Evolutionary conservation across 2,329 filamentous ascomycete genomes (phyloP).

Genomic region (Harringtonia lauricola): DNA sequence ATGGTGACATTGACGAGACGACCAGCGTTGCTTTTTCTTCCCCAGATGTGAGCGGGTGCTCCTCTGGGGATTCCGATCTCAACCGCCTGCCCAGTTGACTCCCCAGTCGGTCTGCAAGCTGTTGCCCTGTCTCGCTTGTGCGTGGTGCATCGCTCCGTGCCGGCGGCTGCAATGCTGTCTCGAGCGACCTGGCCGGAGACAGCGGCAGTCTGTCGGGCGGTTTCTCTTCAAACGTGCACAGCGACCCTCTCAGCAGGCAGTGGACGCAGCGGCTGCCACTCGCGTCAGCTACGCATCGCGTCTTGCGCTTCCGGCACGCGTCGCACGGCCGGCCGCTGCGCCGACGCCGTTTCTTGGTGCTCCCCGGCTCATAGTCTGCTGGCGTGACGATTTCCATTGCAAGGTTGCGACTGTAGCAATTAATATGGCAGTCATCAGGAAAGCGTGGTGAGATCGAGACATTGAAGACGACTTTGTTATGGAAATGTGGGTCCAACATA

Average conservation of each 20-base stretch:
- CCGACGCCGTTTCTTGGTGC: constrained; percentile 2
- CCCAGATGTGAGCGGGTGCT: too few relatives aligned
- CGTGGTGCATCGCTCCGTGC: constrained; percentile 1
- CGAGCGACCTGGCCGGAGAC: constrained; percentile 3
- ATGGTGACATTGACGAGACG: background rate
- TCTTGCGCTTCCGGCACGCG: constrained; percentile 22
- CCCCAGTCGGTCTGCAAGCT: too few relatives aligned
- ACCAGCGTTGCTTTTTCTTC: background rate
- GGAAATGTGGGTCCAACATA: too few relatives aligned
- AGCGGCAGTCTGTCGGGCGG: constrained; percentile 7
- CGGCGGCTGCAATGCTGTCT: too few relatives aligned
- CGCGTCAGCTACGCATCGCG: constrained; percentile 17
- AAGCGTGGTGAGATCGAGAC: too few relatives aligned
- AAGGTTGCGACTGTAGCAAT: background rate
- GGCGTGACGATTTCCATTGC: constrained; percentile 19
- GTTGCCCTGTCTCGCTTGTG: too few relatives aligned
- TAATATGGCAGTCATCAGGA: too few relatives aligned
- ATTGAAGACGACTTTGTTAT: too few relatives aligned
- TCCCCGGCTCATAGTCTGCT: constrained; percentile 19
- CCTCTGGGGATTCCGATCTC: background rate
- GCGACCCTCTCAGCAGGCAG: constrained; percentile 9
- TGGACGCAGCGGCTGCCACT: constrained; percentile 4
- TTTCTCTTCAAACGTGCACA: constrained; percentile 7
- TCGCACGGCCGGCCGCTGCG: constrained; percentile 17
- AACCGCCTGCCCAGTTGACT: background rate